These are phyloP conservation scores for Ophiobolus disseminans DNA, from an alignment of 2,329 filamentous ascomycete species.

Conservation along the genomic window DNA sequence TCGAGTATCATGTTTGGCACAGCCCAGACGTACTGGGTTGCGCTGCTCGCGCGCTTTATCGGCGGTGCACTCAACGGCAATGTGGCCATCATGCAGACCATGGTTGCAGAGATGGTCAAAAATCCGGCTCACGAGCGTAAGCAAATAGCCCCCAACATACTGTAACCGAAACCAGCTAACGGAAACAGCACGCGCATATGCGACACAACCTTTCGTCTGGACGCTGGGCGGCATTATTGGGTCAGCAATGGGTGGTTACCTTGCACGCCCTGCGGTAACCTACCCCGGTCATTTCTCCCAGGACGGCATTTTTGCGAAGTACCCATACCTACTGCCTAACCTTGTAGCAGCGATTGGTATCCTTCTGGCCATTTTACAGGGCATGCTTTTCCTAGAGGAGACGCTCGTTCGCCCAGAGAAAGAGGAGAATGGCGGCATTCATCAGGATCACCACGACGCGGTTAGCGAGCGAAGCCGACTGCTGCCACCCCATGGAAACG, in stretches of 20 bases:
- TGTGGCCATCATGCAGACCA: conserved; percentile 87
- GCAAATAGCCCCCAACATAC: conserved; percentile 43
- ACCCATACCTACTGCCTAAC: conserved; percentile 90
- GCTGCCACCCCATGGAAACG: conserved; percentile 32
- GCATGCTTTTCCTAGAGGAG: conserved; percentile 82
- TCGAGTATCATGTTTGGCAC: conserved; percentile 85
- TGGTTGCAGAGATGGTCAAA: conserved; percentile 90
- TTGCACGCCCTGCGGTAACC: conserved; percentile 77
- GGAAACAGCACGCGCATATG: conserved; percentile 75
- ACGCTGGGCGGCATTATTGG: conserved; percentile 88
- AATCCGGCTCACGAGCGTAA: conserved; percentile 89
- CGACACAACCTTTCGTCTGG: conserved; percentile 95
- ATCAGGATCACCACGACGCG: conserved; percentile 70
- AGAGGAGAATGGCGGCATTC: conserved; percentile 45
- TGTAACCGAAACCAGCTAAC: conserved; percentile 13
- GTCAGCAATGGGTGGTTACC: conserved; percentile 82
- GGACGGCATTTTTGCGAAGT: conserved; percentile 74
- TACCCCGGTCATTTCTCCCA: conserved; percentile 76
- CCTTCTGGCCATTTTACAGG: conserved; percentile 77
- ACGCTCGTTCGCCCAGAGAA: conserved; percentile 57
- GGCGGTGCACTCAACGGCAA: conserved; percentile 90
- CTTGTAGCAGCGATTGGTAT: conserved; percentile 80
- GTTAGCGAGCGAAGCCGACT: conserved; percentile 72
- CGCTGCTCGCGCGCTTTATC: conserved; percentile 75
- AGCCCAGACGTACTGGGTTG: conserved; percentile 82